A percentile compares a stretch with the other conserved stretches of the same genome.
phyloP scores from a whole-genome alignment of 306 rosid species.

The Lathyrus oleraceus region DNA sequence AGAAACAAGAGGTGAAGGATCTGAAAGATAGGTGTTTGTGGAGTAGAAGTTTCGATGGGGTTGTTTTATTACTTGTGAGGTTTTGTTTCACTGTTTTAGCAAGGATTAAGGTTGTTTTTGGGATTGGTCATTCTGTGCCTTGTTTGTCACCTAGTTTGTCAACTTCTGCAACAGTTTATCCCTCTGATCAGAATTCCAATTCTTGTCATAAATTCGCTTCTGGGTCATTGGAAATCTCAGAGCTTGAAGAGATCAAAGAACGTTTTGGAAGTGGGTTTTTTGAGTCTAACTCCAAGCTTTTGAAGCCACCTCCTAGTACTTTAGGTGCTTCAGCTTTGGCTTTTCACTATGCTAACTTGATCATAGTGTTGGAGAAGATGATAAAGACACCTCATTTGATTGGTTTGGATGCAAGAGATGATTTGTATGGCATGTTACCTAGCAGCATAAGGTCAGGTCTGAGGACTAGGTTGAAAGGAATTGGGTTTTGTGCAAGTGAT shows the following conservation, averaged over 20 bases:
- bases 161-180: constrained; percentile 74
- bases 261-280: constrained; percentile 50
- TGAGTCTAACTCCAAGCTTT: constrained; percentile 58
- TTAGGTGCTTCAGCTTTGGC: constrained; percentile 74
- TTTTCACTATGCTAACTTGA: constrained; percentile 75
- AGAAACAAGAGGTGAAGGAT: constrained; percentile 78
- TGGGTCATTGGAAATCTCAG: constrained; percentile 47
- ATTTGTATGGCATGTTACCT: constrained; percentile 79
- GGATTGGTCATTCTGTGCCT: constrained; percentile 48
- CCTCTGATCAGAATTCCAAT: constrained; percentile 59
- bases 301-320: constrained; percentile 61
- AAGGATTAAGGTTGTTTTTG: constrained; percentile 77
- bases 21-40: constrained; percentile 73
- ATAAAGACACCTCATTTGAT: constrained; percentile 84
- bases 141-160: constrained; percentile 67
- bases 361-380: constrained; percentile 95
- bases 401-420: constrained; percentile 86
- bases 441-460: constrained; percentile 56
- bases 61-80: constrained; percentile 58
- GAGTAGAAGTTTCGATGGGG: constrained; percentile 70
- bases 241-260: constrained; percentile 23
- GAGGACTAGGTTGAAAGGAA: constrained; percentile 68
- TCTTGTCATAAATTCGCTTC: constrained; percentile 40
- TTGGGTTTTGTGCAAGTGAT: constrained; percentile 81
- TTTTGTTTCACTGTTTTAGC: constrained; percentile 70